Evolutionary conservation across 2,329 filamentous ascomycete species (phyloP), one percentile per base, ranked within the genome.

Genomic region (Epichloe elymi): DNA sequence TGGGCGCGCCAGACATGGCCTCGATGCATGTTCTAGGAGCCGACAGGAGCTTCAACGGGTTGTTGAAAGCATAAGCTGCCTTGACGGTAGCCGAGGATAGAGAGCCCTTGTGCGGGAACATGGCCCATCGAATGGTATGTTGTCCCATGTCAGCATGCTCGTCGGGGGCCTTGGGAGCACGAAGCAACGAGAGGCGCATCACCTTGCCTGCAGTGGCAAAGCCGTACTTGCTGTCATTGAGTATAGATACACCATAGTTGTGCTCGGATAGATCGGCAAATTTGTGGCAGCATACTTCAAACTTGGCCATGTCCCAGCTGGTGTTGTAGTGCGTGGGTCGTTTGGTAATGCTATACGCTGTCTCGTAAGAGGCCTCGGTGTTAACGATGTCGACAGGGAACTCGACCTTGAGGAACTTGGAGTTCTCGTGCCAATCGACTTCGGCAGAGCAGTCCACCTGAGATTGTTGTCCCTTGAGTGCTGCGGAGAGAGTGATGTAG

Each of bases 261-360:
- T 86, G 75, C 67, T 96, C 90, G 0, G 86, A 91, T 26, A 96
- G 72, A 66, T 96, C 90, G 11, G 90, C 90, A 74, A 88, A 96
- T 65, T 90, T 91, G 72, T 96, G 90, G 65, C 86, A 91, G 74
- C 89, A 95, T 48, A 96, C 90, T 71, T 96, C 90, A 60, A 96
- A 96, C 62, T 95, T 95, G 62, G 90, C 90, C 89, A 95, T 95
- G 63, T 95, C 89, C 89, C 89, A 95, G 58, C 80, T 78, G 3
- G 93, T 98, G 71, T 98, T 98, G 77, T 96, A 97, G 70, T 98
- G 93, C 0, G 93, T 98, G 2, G 93, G 91, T 33, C 93, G 80
- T 58, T 82, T 82, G 55, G 93, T 83, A 58, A 96, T 81, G 59
- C 91, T 91, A 62, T 88, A 97, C 61, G 95, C 90, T 7, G 88